Base-by-base conservation (phyloP, 352 stramenopile genomes). In the Globisporangium cederbergense region DNA sequence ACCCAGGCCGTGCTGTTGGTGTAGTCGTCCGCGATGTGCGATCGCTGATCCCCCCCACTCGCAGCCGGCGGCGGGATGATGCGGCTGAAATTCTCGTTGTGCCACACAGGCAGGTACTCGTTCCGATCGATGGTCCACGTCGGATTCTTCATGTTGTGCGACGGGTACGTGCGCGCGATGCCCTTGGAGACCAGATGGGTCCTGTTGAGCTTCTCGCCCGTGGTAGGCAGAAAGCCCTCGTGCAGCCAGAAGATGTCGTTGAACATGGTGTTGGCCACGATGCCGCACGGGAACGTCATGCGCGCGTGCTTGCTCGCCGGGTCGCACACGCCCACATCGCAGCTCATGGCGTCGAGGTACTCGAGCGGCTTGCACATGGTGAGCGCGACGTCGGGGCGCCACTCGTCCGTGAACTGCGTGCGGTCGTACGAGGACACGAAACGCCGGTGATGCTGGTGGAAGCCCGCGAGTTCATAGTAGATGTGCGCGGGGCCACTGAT, bases 211-310 rank as follows among this genome's bases (percentile, higher is more conserved):
- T 53, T 69, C 47, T 79, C 62, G 11, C 83, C 78, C 30, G 30
- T 34, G 0, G 66, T 71, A 13, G 81, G 81, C 42, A 92, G 55
- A 5, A 64, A 18, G 7, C 79, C 83, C 14, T 83, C 67, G 47
- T 92, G 83, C 58, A 92, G 74, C 81, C 83, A 93, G 65, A 91
- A 90, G 58, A 93, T 93, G 71, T 93, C 83, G 66, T 91, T 93
- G 59, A 93, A 93, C 78, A 93, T 83, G 51, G 79, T 91, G 71
- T 88, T 93, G 0, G 81, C 79, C 18, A 90, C 81, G 36, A 93
- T 86, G 42, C 83, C 83, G 47, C 83, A 93, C 14, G 83, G 83
- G 32, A 91, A 93, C 9, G 79, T 52, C 47, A 79, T 68, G 32
- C 82, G 77, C 16, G 18, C 54, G 20, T 77, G 72, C 36, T 58